phyloP scores from a whole-genome alignment of 345 rosid species.

The Theobroma cacao region DNA sequence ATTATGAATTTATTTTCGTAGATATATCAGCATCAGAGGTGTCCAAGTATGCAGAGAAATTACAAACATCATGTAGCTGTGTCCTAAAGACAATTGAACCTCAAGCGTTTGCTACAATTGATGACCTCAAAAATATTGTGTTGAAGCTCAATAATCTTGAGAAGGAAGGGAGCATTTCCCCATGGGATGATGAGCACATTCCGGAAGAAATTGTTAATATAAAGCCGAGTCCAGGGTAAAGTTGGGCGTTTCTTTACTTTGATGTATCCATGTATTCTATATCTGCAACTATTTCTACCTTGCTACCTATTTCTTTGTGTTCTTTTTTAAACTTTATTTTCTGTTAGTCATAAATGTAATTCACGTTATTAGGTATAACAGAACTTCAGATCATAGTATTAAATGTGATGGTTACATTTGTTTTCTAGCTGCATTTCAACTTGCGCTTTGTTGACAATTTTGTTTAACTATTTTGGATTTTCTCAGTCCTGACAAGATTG shows the following conservation, averaged over 20 bases:
- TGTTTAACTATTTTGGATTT: not conserved
- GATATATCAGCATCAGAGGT: conserved; percentile 80
- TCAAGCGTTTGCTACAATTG: conserved; percentile 60
- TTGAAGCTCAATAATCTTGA: conserved; percentile 57
- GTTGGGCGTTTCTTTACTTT: conserved; percentile 16
- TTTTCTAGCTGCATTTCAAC: not conserved
- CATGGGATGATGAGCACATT: conserved; percentile 87
- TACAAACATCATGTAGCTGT: conserved; percentile 67
- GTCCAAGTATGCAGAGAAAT: conserved; percentile 72
- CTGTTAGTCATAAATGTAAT: conserved; percentile 3
- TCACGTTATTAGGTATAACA: not conserved
- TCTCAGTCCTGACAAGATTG: not conserved
- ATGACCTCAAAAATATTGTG: conserved; percentile 57
- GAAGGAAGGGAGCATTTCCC: conserved; percentile 54
- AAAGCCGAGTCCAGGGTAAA: conserved; percentile 82
- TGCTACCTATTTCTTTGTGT: not conserved
- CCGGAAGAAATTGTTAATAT: conserved; percentile 78
- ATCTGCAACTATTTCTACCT: conserved; percentile 4
- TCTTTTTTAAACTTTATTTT: not conserved
- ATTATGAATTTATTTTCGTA: conserved; percentile 24
- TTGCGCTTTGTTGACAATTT: not conserved
- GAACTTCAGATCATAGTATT: not conserved
- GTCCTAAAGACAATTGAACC: conserved; percentile 90
- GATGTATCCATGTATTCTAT: not conserved
- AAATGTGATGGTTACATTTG: not conserved